phyloP scores from a whole-genome alignment of 129 eudicot genomes.

The Flaveria bidentis region DNA sequence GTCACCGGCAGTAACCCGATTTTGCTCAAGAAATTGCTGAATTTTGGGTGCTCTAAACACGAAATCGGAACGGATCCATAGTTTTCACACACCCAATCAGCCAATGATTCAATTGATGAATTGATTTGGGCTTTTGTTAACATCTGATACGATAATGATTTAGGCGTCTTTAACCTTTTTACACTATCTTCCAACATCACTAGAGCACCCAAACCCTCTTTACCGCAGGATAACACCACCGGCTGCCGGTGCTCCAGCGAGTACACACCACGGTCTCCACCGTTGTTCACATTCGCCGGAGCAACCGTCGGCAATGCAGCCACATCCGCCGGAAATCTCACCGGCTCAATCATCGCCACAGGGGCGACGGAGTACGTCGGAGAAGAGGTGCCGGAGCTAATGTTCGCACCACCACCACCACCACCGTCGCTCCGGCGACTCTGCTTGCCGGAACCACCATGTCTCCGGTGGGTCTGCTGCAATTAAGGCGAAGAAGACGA shows the following conservation, averaged over 20 bases:
- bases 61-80: constrained; percentile 77
- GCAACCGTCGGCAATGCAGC: constrained; percentile 36
- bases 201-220: constrained; percentile 75
- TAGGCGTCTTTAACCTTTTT: constrained; percentile 71
- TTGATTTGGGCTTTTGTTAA: constrained; percentile 63
- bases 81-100: constrained; percentile 88
- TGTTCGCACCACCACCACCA: constrained; percentile 1
- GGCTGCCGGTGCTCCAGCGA: background rate
- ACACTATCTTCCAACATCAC: constrained; percentile 90
- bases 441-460: constrained; percentile 39
- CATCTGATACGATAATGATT: constrained; percentile 60
- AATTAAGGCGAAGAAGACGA: constrained; percentile 32
- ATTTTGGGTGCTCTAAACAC: constrained; percentile 76
- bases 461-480: constrained; percentile 53
- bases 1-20: constrained; percentile 62
- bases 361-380: too few relatives aligned
- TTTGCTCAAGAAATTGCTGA: constrained; percentile 58
- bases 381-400: too few relatives aligned
- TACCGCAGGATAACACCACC: constrained; percentile 69
- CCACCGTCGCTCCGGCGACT: constrained; percentile 25
- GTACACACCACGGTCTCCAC: background rate
- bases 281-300: background rate
- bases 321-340: constrained; percentile 37
- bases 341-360: too few relatives aligned
- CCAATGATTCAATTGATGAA: constrained; percentile 58